A percentile compares a stretch with the other conserved stretches of the same genome.
Conservation (phyloP, 176 grass and related monocot genomes). For the Triticum dicoccoides region DNA sequence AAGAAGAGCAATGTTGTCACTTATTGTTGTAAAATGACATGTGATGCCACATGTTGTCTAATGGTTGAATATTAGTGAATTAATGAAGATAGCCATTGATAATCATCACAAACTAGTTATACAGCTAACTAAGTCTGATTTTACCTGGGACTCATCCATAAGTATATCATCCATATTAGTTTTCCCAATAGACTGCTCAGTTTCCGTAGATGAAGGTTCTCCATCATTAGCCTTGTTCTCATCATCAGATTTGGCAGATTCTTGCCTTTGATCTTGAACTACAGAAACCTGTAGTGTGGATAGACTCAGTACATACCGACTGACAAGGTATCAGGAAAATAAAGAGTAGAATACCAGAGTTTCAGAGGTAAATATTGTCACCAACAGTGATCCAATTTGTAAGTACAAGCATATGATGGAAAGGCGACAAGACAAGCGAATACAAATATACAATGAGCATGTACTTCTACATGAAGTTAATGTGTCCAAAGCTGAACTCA, state of each 20-base stretch:
- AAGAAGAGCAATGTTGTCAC: not conserved
- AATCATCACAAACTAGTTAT: not conserved
- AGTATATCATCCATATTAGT: slow-evolving; percentile 56
- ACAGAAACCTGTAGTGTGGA: slow-evolving; percentile 51
- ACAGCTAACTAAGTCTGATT: not conserved
- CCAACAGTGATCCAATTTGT: not conserved
- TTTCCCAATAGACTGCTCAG: slow-evolving; percentile 47
- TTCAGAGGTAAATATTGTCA: slow-evolving; percentile 5
- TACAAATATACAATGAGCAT: not conserved
- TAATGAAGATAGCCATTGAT: not conserved
- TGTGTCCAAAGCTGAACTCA: not conserved
- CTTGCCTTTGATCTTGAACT: slow-evolving; percentile 61
- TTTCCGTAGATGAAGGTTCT: slow-evolving; percentile 42
- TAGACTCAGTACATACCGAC: slow-evolving; percentile 31
- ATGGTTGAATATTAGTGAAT: not conserved
- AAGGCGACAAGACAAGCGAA: not conserved
- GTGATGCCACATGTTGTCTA: not conserved
- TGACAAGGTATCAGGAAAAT: not conserved
- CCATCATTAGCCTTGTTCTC: slow-evolving; percentile 51
- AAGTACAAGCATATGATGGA: not conserved
- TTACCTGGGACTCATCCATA: slow-evolving; percentile 62
- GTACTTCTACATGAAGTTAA: not conserved
- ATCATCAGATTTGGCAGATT: slow-evolving; percentile 53
- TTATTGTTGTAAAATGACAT: not conserved
- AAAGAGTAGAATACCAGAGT: not conserved